A percentile compares a stretch with the other conserved stretches of the same genome.
phyloP scores from a whole-genome alignment of 257 asterid species.

The Solanum paucissectum region DNA sequence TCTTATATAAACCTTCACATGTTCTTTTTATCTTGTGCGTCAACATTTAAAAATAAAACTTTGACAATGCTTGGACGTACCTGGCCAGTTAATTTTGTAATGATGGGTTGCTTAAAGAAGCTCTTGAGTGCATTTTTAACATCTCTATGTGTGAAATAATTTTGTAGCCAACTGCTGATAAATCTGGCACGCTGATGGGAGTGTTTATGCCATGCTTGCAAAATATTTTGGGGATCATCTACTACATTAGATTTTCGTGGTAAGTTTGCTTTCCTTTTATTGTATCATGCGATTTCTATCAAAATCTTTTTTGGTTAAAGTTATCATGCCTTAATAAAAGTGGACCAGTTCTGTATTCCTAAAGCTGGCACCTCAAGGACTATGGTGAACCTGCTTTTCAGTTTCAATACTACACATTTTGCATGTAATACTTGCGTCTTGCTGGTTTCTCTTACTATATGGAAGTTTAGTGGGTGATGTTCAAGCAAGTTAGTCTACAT shows the following conservation, averaged over 20 bases:
- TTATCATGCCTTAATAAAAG: not conserved
- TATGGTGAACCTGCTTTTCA: not conserved
- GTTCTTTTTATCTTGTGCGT: not conserved
- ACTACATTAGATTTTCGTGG: conserved; percentile 95
- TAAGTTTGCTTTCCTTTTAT: conserved; percentile 15
- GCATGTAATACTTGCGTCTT: not conserved
- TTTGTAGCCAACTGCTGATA: conserved; percentile 53
- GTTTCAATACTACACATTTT: not conserved
- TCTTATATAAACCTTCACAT: not conserved
- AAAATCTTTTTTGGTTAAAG: not conserved
- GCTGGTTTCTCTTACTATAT: not conserved
- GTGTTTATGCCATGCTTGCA: conserved; percentile 97
- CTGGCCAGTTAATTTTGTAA: not conserved
- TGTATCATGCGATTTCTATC: conserved; percentile 1
- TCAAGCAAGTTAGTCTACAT: not conserved
- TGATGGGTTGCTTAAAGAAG: not conserved
- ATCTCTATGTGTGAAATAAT: conserved; percentile 1
- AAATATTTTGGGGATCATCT: conserved; percentile 90
- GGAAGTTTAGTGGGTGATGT: not conserved
- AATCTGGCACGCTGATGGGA: conserved; percentile 96
- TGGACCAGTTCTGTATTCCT: not conserved
- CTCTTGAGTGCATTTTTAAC: not conserved
- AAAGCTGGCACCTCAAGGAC: not conserved
- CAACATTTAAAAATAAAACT: not conserved
- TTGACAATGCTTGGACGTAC: not conserved